Percentiles rank a stretch among this genome's conserved stretches.
Conservation (phyloP, 2,329 filamentous ascomycete species). For the Ascochyta fabae region DNA sequence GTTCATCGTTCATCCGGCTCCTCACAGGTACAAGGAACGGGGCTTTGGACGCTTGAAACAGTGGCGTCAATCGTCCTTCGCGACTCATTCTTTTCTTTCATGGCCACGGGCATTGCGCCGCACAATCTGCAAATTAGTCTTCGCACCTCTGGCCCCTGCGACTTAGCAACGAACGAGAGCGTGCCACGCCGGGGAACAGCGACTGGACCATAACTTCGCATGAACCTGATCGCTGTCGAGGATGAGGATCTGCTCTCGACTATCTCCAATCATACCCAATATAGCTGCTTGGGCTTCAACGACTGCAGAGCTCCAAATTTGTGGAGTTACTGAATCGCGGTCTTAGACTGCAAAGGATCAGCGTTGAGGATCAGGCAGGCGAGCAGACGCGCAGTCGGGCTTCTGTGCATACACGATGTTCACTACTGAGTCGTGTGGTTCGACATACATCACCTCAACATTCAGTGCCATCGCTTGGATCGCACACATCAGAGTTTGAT, state of each 20-base stretch:
- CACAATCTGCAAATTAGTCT: not conserved
- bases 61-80: not conserved
- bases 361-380: not conserved
- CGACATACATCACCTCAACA: not conserved
- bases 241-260: not conserved
- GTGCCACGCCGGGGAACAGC: not conserved
- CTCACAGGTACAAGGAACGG: not conserved
- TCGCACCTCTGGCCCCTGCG: not conserved
- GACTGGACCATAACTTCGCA: not conserved
- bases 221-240: not conserved
- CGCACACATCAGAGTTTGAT: not conserved
- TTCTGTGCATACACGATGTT: conserved; percentile 1
- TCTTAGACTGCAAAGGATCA: not conserved
- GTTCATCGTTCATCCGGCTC: not conserved
- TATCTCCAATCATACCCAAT: not conserved
- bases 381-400: not conserved
- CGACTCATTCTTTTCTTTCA: not conserved
- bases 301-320: not conserved
- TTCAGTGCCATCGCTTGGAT: not conserved
- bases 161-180: not conserved
- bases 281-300: not conserved
- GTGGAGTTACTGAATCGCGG: not conserved
- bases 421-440: conserved; percentile 1
- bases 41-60: not conserved
- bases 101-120: not conserved